Base-by-base conservation (phyloP, 1,139 yeast species). In the Yamadazyma oceani region DNA sequence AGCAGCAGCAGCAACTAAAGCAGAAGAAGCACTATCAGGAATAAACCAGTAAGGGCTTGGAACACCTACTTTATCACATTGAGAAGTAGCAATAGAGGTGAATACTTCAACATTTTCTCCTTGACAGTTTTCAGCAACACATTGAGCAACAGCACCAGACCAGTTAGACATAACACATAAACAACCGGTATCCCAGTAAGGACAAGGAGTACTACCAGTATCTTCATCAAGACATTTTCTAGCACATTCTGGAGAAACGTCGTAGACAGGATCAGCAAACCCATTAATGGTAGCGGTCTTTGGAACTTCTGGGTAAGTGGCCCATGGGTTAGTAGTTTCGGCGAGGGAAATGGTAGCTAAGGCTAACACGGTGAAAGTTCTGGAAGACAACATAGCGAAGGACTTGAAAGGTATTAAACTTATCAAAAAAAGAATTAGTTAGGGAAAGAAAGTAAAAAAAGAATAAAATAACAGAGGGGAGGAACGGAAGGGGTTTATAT, bases 171-270 rank as follows among this genome's bases (percentile, higher is more conserved):
- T 73, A 15, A 71, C 75, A 56, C 78, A 73, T 48, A 73, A 62
- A 51, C 78, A 73, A 4, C 78, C 78, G 22, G 78, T 68, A 46
- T 73, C 78, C 78, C 78, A 73, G 60, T 72, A 71, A 33, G 78
- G 78, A 50, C 78, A 73, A 24, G 73, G 73, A 4, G 73, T 67
- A 32, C 54, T 53, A 4, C 58, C 57, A 22, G 69, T 61, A 34
- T 58, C 55, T 37, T 54, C 53, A 24, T 52, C 55, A n/a, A 66
- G 73, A 59, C 78, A 73, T 2, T 49, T 50, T 46, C 62, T 51
- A 34, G 78, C 79, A 55, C 79, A 73, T 2, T 51, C 43, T 14
- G 79, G 78, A 27, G 73, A 56, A 10, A 46, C 41, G 37, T 46
- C 58, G 50, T 65, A 60, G 38, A 74, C 66, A 24, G 73, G 73